Percentiles rank a stretch among this genome's conserved stretches.
Evolutionary conservation across 352 stramenopile species (phyloP).

Genomic region (Aphanomyces astaci): DNA sequence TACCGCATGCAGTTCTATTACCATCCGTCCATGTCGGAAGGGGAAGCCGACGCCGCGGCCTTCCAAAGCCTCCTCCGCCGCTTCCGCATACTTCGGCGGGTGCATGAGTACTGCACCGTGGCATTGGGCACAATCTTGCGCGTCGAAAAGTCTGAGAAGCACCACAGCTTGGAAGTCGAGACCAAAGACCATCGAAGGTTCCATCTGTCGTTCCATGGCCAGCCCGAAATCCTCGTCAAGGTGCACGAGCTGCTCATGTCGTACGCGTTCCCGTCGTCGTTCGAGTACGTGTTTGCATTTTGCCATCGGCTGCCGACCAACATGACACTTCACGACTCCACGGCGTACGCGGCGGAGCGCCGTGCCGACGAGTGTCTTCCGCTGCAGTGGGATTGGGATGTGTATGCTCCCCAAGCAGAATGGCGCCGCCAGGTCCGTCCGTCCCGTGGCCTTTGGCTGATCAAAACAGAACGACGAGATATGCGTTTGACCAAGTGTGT

Average conservation of each 20-base stretch:
- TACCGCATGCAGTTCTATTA: constrained; percentile 73
- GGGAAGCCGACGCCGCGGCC: constrained; percentile 45
- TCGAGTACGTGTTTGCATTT: constrained; percentile 79
- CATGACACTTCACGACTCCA: constrained; percentile 1
- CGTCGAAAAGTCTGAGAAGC: constrained; percentile 60
- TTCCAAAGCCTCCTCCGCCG: constrained; percentile 37
- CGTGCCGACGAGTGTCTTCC: constrained; percentile 36
- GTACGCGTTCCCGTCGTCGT: constrained; percentile 79
- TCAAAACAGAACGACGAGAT: no score
- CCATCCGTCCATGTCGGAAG: constrained; percentile 20
- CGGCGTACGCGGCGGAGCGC: not conserved
- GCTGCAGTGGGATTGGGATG: constrained; percentile 52
- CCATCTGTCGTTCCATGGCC: constrained; percentile 50
- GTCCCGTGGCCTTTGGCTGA: not conserved
- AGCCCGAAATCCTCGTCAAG: constrained; percentile 26
- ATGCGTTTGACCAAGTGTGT: no score
- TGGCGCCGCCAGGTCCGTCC: constrained; percentile 45
- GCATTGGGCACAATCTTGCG: constrained; percentile 61
- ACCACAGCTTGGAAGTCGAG: constrained; percentile 59
- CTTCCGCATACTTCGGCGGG: constrained; percentile 46
- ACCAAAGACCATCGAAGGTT: constrained; percentile 75
- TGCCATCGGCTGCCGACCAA: constrained; percentile 45
- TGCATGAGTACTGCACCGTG: constrained; percentile 70
- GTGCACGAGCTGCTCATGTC: constrained; percentile 70
- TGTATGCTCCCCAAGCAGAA: constrained; percentile 54